These are phyloP conservation scores for Pleurozium schreberi DNA, from an alignment of 225 moss, liverwort and hornwort species.

Conservation along the genomic window DNA sequence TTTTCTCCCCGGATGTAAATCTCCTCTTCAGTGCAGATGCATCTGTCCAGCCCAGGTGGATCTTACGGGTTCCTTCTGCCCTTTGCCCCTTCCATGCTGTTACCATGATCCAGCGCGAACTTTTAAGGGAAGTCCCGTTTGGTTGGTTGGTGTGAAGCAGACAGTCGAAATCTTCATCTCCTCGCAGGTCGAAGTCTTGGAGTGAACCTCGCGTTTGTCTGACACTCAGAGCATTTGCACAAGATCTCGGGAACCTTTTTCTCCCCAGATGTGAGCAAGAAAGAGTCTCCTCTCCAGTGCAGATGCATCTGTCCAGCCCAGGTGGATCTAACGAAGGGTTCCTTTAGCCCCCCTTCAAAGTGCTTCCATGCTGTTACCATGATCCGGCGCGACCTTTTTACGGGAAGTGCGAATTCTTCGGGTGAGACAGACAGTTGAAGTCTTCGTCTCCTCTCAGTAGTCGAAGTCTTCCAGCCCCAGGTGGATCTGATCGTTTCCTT, in stretches of 20 bases:
- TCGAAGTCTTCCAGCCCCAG: neutral
- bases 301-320: slow-evolving; percentile 7
- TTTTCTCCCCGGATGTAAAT: neutral
- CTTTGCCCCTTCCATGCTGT: neutral
- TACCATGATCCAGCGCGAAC: neutral
- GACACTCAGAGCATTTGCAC: neutral
- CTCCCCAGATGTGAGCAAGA: neutral
- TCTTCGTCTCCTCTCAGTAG: neutral
- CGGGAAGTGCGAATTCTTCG: neutral
- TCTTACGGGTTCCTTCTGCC: neutral
- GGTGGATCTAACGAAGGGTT: neutral
- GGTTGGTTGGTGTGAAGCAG: neutral
- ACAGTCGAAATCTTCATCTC: neutral
- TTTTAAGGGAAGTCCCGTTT: neutral
- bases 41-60: slow-evolving; percentile 3
- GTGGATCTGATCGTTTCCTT: neutral
- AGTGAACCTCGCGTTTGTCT: neutral
- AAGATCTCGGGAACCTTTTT: neutral
- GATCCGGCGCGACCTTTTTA: neutral
- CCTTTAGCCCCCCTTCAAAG: neutral
- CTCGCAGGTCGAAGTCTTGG: neutral
- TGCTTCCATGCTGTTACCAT: neutral
- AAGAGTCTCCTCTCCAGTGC: neutral
- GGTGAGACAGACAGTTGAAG: neutral
- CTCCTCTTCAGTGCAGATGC: slow-evolving; percentile 2